Evolutionary conservation across 1,284 basidiomycete genomes (phyloP), one percentile per base, ranked within the genome.

Genomic region (Porodaedalea pini): DNA sequence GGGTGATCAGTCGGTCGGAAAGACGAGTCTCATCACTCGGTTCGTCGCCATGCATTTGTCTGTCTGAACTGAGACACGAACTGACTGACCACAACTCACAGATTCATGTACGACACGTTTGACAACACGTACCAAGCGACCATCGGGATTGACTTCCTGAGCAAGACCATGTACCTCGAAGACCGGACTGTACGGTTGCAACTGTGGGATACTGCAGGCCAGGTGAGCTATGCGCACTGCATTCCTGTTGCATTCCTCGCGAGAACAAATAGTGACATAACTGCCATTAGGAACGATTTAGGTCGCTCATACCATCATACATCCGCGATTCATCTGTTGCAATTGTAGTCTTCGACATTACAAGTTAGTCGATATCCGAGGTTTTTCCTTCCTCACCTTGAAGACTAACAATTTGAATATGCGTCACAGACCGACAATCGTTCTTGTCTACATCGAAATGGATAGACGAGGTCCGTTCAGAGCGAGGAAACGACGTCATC

Each of bases 121-220:
- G 97, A 99, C 79, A 98, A 97, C 74, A 99, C 96, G 47, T 99
- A 99, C 73, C 97, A 99, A 74, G 97, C 97, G 11, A 99, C 97
- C 11, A 99, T 99, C 70, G 97, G 97, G 62, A 99, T 98, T 73
- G 97, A 99, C 77, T 99, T 99, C 72, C 78, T 99, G 71, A 96
- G 93, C 75, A 99, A 99, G 80, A 99, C 97, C 0, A 97, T 99
- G 94, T 99, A 99, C 74, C 82, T 99, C 59, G 97, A 99, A 71
- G 97, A 99, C 77, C 80, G 97, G 66, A 99, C 97, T 2, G 96
- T 99, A 49, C 83, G 97, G 68, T 75, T 99, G 73, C 97, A 99
- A 71, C 78, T 99, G 7, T 99, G 95, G 95, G 97, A 99, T 73
- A 99, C 97, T 59, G 96, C 97, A 64, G 94, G 94, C 40, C 94